These are phyloP conservation scores for Kurtzmaniella cleridarum DNA, from an alignment of 805 yeast genomes.

Conservation along the genomic window DNA sequence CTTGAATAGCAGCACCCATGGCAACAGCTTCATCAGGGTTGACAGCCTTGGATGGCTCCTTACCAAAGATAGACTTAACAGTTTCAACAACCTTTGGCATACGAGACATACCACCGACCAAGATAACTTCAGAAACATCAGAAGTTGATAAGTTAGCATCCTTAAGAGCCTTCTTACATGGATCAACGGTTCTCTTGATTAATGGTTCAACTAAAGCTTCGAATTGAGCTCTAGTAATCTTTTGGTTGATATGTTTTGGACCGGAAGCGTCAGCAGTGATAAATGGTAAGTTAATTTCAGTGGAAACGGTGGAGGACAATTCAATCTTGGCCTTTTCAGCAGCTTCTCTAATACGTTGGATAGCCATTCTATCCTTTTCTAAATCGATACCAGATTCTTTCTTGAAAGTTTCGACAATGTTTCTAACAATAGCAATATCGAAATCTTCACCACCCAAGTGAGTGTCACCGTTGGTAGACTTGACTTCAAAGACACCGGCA, in stretches of 20 bases:
- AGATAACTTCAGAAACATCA: constrained; percentile 72
- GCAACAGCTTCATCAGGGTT: constrained; percentile 96
- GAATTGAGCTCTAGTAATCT: constrained; percentile 61
- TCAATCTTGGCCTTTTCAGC: constrained; percentile 89
- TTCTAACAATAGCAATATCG: constrained; percentile 81
- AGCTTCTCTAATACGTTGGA: constrained; percentile 82
- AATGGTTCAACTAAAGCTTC: constrained; percentile 63
- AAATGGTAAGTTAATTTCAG: constrained; percentile 78
- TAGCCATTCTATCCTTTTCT: constrained; percentile 62
- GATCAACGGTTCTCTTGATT: constrained; percentile 67
- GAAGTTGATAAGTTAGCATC: constrained; percentile 67
- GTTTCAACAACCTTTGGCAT: constrained; percentile 84
- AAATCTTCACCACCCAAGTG: constrained; percentile 93
- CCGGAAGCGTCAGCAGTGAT: constrained; percentile 83
- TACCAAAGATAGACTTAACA: constrained; percentile 72
- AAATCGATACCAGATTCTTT: constrained; percentile 66
- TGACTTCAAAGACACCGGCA: constrained; percentile 96
- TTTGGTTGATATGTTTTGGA: constrained; percentile 72
- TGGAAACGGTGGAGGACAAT: constrained; percentile 65
- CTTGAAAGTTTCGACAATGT: constrained; percentile 75
- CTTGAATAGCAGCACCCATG: constrained; percentile 97
- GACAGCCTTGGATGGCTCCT: constrained; percentile 83
- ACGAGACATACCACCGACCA: constrained; percentile 89
- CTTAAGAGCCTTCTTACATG: constrained; percentile 76
- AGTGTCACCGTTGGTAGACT: constrained; percentile 95